Evolutionary conservation across 805 yeast genomes (phyloP).

Genomic region (Metschnikowia lochheadii): DNA sequence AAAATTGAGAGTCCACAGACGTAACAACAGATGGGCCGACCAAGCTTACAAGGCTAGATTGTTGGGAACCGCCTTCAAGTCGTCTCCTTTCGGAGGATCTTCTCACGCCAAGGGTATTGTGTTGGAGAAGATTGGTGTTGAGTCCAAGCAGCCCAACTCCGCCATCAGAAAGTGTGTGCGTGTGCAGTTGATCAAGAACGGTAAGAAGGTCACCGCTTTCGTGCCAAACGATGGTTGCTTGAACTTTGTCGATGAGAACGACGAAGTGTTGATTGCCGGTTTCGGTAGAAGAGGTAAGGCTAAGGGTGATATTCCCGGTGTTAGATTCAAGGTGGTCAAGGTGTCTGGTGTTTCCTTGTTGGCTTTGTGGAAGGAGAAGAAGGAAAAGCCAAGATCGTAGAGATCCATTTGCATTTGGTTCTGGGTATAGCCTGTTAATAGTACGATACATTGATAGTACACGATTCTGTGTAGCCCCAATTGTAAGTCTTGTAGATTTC

Average conservation of each 20-base stretch:
- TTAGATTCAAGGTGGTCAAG: conserved; percentile 99
- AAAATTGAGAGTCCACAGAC: conserved; percentile 99
- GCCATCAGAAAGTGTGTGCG: conserved; percentile 99
- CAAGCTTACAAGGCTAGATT: conserved; percentile 96
- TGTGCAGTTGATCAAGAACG: conserved; percentile 99
- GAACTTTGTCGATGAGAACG: conserved; percentile 99
- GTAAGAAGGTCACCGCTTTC: conserved; percentile 99
- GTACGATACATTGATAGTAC: conserved; percentile 14
- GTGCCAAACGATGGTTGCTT: conserved; percentile 99
- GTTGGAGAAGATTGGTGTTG: conserved; percentile 98
- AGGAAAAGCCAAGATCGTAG: conserved; percentile 99
- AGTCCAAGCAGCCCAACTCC: conserved; percentile 99
- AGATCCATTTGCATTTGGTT: conserved; percentile 16
- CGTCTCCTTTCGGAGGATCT: conserved; percentile 99
- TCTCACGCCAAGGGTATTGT: conserved; percentile 99
- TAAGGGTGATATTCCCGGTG: conserved; percentile 99
- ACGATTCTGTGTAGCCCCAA: too few relatives aligned
- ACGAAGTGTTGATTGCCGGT: conserved; percentile 99
- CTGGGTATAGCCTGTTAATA: conserved; percentile 17
- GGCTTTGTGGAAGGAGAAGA: conserved; percentile 99
- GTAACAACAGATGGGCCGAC: conserved; percentile 99
- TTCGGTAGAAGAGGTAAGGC: conserved; percentile 99
- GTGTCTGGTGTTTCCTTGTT: conserved; percentile 99
- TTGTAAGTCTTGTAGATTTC: too few relatives aligned
- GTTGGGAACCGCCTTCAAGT: conserved; percentile 99